phyloP scores from a whole-genome alignment of 78 protist species.

The Protostelium mycophagum region DNA sequence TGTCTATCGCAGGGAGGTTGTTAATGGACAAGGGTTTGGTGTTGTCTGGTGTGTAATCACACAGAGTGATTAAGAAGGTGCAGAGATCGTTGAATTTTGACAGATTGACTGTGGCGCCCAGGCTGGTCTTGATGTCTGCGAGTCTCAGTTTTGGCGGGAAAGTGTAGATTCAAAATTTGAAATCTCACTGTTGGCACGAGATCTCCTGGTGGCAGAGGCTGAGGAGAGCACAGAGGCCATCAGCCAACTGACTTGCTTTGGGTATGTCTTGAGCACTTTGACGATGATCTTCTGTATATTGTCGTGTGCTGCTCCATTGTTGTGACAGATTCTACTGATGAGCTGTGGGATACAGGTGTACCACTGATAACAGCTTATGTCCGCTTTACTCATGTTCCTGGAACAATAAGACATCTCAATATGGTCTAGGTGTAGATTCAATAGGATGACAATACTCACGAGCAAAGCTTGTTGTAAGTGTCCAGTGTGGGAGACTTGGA shows the following conservation, averaged over 20 bases:
- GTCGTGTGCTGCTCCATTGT: conserved; percentile 4
- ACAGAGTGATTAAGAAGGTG: conserved; percentile 1
- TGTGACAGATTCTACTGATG: conserved; percentile 65
- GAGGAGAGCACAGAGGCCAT: conserved; percentile 18
- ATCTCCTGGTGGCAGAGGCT: background rate
- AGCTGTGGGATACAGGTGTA: conserved; percentile 71
- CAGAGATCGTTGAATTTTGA: background rate
- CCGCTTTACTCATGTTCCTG: background rate
- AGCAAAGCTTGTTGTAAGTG: background rate
- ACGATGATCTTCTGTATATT: conserved; percentile 25
- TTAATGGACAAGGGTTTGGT: too few species aligned
- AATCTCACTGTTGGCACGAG: conserved; percentile 7
- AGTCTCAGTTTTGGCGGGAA: conserved; percentile 4
- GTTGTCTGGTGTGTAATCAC: too few species aligned
- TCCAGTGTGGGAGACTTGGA: background rate
- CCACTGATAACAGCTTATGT: conserved; percentile 57
- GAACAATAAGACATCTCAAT: conserved; percentile 5
- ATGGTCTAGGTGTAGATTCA: background rate
- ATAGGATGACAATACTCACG: background rate
- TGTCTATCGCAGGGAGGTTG: too few species aligned
- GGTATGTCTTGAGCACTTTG: conserved; percentile 31
- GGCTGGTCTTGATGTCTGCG: background rate
- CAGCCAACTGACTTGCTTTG: conserved; percentile 77
- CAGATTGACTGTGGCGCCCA: conserved; percentile 5
- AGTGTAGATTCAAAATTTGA: background rate